These are phyloP conservation scores for Malus fusca DNA, from an alignment of 306 rosid species.

Conservation along the genomic window DNA sequence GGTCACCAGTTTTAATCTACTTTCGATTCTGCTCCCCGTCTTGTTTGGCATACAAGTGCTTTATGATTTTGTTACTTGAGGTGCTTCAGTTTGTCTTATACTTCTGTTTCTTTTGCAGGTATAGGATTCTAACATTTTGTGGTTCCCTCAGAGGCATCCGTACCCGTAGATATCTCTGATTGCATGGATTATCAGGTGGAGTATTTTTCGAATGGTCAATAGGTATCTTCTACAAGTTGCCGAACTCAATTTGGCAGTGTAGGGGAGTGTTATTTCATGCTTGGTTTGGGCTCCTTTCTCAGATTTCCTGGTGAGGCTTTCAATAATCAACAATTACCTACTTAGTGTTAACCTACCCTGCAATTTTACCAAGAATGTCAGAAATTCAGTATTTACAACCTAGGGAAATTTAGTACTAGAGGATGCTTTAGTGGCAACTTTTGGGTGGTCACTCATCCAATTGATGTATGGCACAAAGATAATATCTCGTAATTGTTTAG, in stretches of 20 bases:
- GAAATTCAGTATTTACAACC: slow-evolving; percentile 35
- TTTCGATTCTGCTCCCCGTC: background rate
- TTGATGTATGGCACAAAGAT: background rate
- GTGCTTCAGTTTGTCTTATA: slow-evolving; percentile 1
- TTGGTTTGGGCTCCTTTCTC: slow-evolving; percentile 4
- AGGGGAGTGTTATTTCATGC: slow-evolving; percentile 18
- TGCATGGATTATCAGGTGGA: slow-evolving; percentile 23
- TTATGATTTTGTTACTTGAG: background rate
- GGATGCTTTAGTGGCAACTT: background rate
- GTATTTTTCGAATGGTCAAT: slow-evolving; percentile 16
- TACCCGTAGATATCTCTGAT: slow-evolving; percentile 17
- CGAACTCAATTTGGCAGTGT: slow-evolving; percentile 17
- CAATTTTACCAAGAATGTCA: slow-evolving; percentile 26
- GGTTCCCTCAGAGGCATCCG: slow-evolving; percentile 30
- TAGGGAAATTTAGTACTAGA: slow-evolving; percentile 1
- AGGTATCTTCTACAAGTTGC: slow-evolving; percentile 14
- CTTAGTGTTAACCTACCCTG: slow-evolving; percentile 31
- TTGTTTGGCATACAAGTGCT: background rate
- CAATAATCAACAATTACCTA: slow-evolving; percentile 30
- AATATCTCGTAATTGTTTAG: background rate
- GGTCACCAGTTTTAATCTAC: background rate
- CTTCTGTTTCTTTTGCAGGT: slow-evolving; percentile 31
- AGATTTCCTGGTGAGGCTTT: slow-evolving; percentile 21
- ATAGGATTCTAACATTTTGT: slow-evolving; percentile 30
- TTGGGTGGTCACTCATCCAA: background rate